Evolutionary conservation across 140 eudicot genomes (phyloP).

Genomic region (Ambrosia hybrid): DNA sequence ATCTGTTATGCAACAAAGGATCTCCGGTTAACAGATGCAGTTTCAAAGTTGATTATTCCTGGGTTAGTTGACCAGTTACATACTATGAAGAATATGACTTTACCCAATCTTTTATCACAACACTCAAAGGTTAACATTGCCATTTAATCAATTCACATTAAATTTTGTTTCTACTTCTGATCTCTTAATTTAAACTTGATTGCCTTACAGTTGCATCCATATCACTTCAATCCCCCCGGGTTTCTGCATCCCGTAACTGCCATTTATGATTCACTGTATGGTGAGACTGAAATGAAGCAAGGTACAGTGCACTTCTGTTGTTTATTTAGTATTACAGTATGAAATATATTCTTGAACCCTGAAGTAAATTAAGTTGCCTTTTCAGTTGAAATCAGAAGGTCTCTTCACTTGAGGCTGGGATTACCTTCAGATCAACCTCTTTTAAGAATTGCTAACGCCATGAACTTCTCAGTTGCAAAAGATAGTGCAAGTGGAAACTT

Average conservation of each 20-base stretch:
- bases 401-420: constrained; percentile 87
- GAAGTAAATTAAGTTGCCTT: neutral
- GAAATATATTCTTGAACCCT: neutral
- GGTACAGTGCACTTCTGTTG: constrained; percentile 37
- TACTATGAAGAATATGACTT: constrained; percentile 59
- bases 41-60: constrained; percentile 77
- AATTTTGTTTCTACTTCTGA: neutral
- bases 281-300: constrained; percentile 94
- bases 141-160: neutral
- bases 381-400: constrained; percentile 78
- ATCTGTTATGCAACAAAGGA: constrained; percentile 76
- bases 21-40: constrained; percentile 47
- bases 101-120: constrained; percentile 56
- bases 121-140: constrained; percentile 56
- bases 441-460: constrained; percentile 75
- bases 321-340: neutral
- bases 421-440: constrained; percentile 93
- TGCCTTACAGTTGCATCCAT: constrained; percentile 70
- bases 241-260: constrained; percentile 79
- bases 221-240: constrained; percentile 87
- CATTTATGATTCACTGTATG: constrained; percentile 72
- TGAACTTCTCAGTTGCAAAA: constrained; percentile 43
- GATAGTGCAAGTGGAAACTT: constrained; percentile 46
- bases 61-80: constrained; percentile 79
- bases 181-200: constrained; percentile 16